A percentile compares a stretch with the other conserved stretches of the same genome.
phyloP scores from a whole-genome alignment of 805 yeast species.

The Pichia eremophila region DNA sequence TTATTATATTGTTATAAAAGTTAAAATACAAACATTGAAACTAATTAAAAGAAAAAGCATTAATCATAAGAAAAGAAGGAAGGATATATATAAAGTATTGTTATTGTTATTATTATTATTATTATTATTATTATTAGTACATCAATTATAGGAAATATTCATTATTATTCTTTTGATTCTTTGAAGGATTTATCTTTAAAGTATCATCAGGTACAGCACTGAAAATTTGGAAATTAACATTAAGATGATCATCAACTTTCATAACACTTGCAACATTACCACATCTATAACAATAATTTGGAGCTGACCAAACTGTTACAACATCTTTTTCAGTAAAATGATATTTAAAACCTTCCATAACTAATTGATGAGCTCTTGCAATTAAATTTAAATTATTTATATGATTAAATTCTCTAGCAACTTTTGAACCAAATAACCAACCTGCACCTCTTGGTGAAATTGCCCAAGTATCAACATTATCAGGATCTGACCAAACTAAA shows the following conservation, averaged over 20 bases:
- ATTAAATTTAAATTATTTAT: slow-evolving; percentile 81
- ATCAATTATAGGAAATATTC: slow-evolving; percentile 26
- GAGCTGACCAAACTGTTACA: slow-evolving; percentile 97
- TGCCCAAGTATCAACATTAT: slow-evolving; percentile 96
- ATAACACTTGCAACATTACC: slow-evolving; percentile 98
- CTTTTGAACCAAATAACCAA: slow-evolving; percentile 92
- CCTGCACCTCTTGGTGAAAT: slow-evolving; percentile 98
- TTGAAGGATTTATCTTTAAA: slow-evolving; percentile 27
- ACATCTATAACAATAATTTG: slow-evolving; percentile 93
- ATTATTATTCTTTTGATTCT: slow-evolving; percentile 28
- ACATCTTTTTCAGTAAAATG: slow-evolving; percentile 95
- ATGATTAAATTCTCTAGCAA: slow-evolving; percentile 92
- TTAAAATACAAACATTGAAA: not conserved
- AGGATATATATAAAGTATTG: no score
- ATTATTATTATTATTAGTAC: no score
- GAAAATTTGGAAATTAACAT: slow-evolving; percentile 87
- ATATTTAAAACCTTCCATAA: slow-evolving; percentile 96
- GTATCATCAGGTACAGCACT: slow-evolving; percentile 89
- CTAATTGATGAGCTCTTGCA: slow-evolving; percentile 96
- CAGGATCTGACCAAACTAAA: slow-evolving; percentile 96
- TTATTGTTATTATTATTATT: no score
- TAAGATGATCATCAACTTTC: slow-evolving; percentile 83
- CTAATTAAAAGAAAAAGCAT: not conserved
- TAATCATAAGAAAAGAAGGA: not conserved
- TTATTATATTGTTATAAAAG: no score